phyloP scores from a whole-genome alignment of 2,329 filamentous ascomycete genomes.

The Lachnellula subtilissima region DNA sequence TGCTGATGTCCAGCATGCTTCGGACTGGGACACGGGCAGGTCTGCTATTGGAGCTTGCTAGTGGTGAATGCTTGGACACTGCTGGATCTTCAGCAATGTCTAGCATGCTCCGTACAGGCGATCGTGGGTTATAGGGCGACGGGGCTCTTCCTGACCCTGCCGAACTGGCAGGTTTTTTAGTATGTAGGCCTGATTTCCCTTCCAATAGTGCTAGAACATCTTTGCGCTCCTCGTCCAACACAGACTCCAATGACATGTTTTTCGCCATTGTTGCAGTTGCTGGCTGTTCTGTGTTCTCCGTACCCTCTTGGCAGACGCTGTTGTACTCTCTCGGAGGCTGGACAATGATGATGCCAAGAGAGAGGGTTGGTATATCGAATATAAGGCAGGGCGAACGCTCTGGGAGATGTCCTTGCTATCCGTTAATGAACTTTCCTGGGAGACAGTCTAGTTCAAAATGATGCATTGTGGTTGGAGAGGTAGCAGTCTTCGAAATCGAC shows the following conservation, averaged over 20 bases:
- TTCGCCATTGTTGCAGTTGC: slow-evolving; percentile 25
- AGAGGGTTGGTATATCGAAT: slow-evolving; percentile 3
- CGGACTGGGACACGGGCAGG: slow-evolving; percentile 40
- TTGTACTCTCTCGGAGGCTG: slow-evolving; percentile 4
- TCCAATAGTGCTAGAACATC: slow-evolving; percentile 69
- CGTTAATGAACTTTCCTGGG: slow-evolving; percentile 31
- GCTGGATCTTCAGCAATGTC: slow-evolving; percentile 24
- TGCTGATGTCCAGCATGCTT: slow-evolving; percentile 59
- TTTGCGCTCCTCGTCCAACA: slow-evolving; percentile 70
- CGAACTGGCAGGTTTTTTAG: slow-evolving; percentile 29
- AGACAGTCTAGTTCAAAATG: slow-evolving; percentile 25
- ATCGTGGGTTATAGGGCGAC: slow-evolving; percentile 55
- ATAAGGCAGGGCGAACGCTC: slow-evolving; percentile 15
- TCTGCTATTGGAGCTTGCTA: slow-evolving; percentile 33
- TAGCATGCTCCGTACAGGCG: slow-evolving; percentile 62
- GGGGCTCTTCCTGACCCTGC: slow-evolving; percentile 40
- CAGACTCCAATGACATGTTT: slow-evolving; percentile 70
- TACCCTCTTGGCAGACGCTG: slow-evolving; percentile 9
- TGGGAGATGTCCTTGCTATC: slow-evolving; percentile 20
- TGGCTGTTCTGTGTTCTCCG: slow-evolving; percentile 7
- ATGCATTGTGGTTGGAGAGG: slow-evolving; percentile 31
- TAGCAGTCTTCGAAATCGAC: slow-evolving; percentile 12
- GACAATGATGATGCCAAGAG: slow-evolving; percentile 13
- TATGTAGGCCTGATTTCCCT: slow-evolving; percentile 9
- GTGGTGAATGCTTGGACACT: slow-evolving; percentile 21